phyloP scores from a whole-genome alignment of 2,329 filamentous ascomycete species.

The Dothistroma pini region DNA sequence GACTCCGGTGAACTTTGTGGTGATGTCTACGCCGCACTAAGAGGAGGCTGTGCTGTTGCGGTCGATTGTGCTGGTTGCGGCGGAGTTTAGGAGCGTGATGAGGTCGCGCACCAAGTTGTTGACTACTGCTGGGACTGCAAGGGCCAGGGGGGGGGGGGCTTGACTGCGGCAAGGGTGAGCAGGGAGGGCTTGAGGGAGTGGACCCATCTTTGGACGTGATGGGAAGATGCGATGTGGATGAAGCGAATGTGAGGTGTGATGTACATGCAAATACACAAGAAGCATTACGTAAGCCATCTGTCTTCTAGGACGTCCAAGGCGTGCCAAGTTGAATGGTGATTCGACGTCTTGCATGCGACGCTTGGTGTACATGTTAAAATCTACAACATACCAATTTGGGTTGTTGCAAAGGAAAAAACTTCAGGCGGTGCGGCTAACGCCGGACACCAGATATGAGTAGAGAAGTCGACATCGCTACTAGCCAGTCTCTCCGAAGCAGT shows the following conservation, averaged over 20 bases:
- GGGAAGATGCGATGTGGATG: not conserved
- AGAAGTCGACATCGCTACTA: not conserved
- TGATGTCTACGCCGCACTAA: slow-evolving; percentile 8
- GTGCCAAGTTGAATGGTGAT: not conserved
- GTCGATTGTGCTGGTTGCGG: slow-evolving; percentile 13
- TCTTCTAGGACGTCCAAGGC: not conserved
- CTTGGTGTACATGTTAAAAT: not conserved
- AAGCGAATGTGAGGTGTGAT: not conserved
- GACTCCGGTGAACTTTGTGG: not conserved
- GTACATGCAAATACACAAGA: not conserved
- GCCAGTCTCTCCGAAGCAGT: not conserved
- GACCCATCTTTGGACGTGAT: not conserved
- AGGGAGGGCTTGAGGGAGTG: not conserved
- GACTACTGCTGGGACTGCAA: not conserved
- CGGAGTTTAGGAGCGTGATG: slow-evolving; percentile 11
- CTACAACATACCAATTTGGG: too few relatives aligned
- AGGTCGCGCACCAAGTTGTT: slow-evolving; percentile 12
- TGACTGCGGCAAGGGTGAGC: not conserved
- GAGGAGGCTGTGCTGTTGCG: slow-evolving; percentile 2
- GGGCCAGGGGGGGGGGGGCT: too few relatives aligned
- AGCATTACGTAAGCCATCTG: not conserved
- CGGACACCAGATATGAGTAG: too few relatives aligned
- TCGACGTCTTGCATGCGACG: not conserved
- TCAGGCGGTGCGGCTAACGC: too few relatives aligned
- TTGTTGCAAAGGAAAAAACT: too few relatives aligned